Base-by-base conservation (phyloP, 139 green algal genomes). In the Chlamydomonas sphaeroides region DNA sequence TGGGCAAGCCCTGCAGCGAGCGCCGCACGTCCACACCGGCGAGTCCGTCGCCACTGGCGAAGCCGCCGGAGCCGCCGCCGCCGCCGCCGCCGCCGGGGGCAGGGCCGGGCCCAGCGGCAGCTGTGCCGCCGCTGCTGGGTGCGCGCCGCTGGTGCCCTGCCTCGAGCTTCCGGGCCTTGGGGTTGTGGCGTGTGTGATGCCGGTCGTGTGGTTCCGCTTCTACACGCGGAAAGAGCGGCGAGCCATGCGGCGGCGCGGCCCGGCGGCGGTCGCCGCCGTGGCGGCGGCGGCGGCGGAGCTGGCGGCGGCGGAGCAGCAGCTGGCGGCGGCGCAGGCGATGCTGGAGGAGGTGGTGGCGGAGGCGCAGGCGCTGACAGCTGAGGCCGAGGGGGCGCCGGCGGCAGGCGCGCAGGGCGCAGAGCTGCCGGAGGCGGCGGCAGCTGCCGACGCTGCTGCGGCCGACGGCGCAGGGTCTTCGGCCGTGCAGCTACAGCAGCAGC, bases 201-300 rank as follows among this genome's bases (percentile, higher is more conserved):
- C 74, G 39, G 74, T 80, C 39, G 30, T 80, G 30, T 80, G 74
- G 74, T 80, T 71, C 53, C 61, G 74, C 0, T 80, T 70, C 59
- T 59, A 26, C 30, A 62, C 59, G 3, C 59, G 74, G 10, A 38
- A 35, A n/a, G 74, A 80, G 59, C 61, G 59, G 30, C 30, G 41
- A 1, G 57, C 39, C 51, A 28, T 70, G 57, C 59, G 74, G 18
- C 59, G 74, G 5, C 38, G 72, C 39, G 67, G 28, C 59, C 59
- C 38, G 48, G 41, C 38, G 41, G 41, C 38, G 25, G 45, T n/a
- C 0, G 68, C n/a, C n/a, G 30, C 45, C 17, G 28, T 4, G 68
- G 26, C 7, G 2, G n/a, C 48, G 14, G 32, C 51, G 6, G 70
- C 48, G 33, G 56, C 72, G 28, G 72, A 35, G 59, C n/a, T 2